Conservation (phyloP, 148 eudicot genomes). For the Chenopodium formosanum region DNA sequence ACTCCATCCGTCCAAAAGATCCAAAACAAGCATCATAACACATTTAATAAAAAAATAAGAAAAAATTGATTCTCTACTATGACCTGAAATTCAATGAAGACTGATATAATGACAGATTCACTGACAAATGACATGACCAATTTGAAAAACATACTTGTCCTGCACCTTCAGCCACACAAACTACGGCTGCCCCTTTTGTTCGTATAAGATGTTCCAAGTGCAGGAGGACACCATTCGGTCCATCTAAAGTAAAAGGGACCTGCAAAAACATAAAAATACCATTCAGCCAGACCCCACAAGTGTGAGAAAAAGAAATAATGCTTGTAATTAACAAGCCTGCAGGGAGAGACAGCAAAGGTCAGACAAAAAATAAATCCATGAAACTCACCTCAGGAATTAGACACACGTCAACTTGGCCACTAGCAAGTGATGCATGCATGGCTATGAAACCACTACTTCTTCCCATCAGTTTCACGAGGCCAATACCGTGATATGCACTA, state of each 20-base stretch:
- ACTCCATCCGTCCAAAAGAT: neutral
- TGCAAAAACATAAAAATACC: constrained; percentile 19
- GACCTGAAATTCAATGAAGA: neutral
- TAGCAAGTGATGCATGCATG: constrained; percentile 56
- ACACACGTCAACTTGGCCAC: constrained; percentile 53
- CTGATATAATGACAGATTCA: neutral
- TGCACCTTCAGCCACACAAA: constrained; percentile 54
- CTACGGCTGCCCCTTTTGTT: constrained; percentile 49
- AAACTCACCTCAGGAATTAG: constrained; percentile 49
- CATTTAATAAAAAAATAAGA: neutral
- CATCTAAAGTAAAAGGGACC: constrained; percentile 48
- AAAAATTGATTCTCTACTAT: too few species aligned
- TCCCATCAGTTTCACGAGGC: constrained; percentile 55
- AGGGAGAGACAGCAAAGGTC: neutral
- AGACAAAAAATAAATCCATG: neutral
- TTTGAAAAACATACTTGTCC: constrained; percentile 42
- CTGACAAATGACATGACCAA: neutral
- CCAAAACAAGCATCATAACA: constrained; percentile 2
- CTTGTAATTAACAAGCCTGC: neutral
- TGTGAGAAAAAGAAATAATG: neutral
- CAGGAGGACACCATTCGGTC: constrained; percentile 40
- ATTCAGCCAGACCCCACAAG: constrained; percentile 2
- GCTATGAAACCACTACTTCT: constrained; percentile 60
- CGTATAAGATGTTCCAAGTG: constrained; percentile 45
- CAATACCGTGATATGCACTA: constrained; percentile 55